Percentiles rank a stretch among this genome's conserved stretches.
Conservation (phyloP, 768 basidiomycete species). For the Xerocomus spinulosus region DNA sequence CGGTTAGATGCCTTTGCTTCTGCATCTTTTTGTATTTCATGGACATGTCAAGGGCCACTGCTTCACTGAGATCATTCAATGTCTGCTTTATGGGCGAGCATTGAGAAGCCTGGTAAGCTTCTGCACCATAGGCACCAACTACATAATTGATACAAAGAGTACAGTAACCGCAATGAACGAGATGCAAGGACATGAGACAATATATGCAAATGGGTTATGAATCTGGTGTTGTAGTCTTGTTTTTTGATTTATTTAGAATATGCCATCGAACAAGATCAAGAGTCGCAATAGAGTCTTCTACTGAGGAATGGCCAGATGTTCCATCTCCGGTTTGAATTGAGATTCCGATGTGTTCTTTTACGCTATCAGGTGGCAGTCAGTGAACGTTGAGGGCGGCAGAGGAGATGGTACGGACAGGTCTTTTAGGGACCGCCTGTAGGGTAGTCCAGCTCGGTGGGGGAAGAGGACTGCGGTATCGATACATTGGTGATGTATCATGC, state of each 20-base stretch:
- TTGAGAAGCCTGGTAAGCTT: background rate
- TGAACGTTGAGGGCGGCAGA: background rate
- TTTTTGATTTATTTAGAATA: constrained; percentile 56
- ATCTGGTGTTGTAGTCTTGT: constrained; percentile 14
- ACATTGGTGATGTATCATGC: constrained; percentile 79
- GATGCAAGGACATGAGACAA: constrained; percentile 1
- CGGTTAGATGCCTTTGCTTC: constrained; percentile 44
- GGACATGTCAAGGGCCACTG: constrained; percentile 27
- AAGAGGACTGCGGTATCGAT: constrained; percentile 88
- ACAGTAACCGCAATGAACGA: background rate
- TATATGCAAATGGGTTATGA: constrained; percentile 7
- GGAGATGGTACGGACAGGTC: constrained; percentile 56
- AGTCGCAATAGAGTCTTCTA: constrained; percentile 86
- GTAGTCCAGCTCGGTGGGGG: constrained; percentile 74
- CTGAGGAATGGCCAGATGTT: constrained; percentile 78
- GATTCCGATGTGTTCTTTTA: constrained; percentile 74
- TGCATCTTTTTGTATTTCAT: constrained; percentile 2
- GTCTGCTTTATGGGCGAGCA: background rate
- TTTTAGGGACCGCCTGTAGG: constrained; percentile 73
- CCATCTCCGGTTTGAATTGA: constrained; percentile 79
- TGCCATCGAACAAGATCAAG: constrained; percentile 86
- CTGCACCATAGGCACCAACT: background rate
- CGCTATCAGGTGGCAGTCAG: constrained; percentile 40
- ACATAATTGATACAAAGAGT: background rate
- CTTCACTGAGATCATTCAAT: constrained; percentile 19